Evolutionary conservation across 192 early-diverging fungal genomes (phyloP).

Genomic region (Entomortierella beljakovae): DNA sequence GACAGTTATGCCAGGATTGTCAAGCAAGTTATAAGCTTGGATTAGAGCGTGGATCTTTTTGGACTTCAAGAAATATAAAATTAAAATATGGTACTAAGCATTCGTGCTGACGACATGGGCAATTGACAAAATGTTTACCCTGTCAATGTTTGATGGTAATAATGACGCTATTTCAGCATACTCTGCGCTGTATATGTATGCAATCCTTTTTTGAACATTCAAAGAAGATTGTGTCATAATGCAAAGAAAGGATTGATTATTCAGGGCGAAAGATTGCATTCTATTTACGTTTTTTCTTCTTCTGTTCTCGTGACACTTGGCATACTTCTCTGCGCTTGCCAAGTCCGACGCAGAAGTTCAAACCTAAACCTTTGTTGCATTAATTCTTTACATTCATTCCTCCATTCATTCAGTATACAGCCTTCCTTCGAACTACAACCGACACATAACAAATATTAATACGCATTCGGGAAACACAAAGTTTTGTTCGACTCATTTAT

Average conservation of each 20-base stretch:
- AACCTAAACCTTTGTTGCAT: no score
- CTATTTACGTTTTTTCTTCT: no score
- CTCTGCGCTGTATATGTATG: constrained; percentile 40
- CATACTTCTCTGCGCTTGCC: no score
- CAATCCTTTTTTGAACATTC: constrained; percentile 11
- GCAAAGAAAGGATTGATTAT: not conserved
- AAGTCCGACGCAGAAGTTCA: no score
- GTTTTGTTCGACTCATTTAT: constrained; percentile 5
- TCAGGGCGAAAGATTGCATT: no score
- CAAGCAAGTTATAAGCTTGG: constrained; percentile 29
- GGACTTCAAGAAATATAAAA: constrained; percentile 4
- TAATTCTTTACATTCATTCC: no score
- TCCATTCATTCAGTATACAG: no score
- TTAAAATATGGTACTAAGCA: not conserved
- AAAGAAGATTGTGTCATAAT: no score
- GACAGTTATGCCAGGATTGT: constrained; percentile 13
- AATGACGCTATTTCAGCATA: constrained; percentile 36
- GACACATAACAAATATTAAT: no score
- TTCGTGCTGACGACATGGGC: not conserved
- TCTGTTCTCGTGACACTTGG: no score
- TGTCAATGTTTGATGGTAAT: constrained; percentile 47
- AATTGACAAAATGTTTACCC: constrained; percentile 18
- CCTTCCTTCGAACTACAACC: no score
- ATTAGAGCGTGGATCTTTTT: constrained; percentile 38
- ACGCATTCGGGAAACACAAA: no score